These are phyloP conservation scores for Yarrowia divulgata DNA, from an alignment of 805 yeast genomes.

Conservation along the genomic window DNA sequence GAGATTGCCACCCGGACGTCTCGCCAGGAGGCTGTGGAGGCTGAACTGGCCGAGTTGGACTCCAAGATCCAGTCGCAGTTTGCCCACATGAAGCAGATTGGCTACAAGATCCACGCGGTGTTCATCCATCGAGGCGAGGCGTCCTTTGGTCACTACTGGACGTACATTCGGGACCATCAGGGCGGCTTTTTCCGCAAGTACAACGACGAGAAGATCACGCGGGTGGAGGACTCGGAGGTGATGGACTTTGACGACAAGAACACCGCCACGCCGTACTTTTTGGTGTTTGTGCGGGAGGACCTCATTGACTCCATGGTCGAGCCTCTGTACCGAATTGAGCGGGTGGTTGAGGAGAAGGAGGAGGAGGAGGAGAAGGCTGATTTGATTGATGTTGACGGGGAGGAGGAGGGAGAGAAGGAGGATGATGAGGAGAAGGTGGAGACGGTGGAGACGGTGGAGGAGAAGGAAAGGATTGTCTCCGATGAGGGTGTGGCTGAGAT, in stretches of 20 bases:
- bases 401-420: not conserved
- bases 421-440: constrained; percentile 12
- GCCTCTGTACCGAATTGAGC: constrained; percentile 27
- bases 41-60: constrained; percentile 56
- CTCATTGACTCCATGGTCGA: constrained; percentile 51
- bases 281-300: constrained; percentile 80
- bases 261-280: constrained; percentile 92
- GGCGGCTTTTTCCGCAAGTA: constrained; percentile 80
- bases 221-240: constrained; percentile 63
- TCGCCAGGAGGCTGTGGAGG: constrained; percentile 56
- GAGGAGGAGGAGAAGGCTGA: constrained; percentile 19
- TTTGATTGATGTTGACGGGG: constrained; percentile 19
- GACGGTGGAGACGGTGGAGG: not conserved
- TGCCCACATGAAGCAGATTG: constrained; percentile 63
- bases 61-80: constrained; percentile 65
- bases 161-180: constrained; percentile 81
- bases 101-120: constrained; percentile 86
- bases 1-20: constrained; percentile 58
- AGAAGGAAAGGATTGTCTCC: not conserved
- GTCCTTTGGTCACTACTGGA: constrained; percentile 96
- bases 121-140: constrained; percentile 97
- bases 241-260: constrained; percentile 53
- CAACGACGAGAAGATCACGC: constrained; percentile 94
- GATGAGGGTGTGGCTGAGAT: not conserved
- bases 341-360: not conserved